Conservation (phyloP, 306 rosid species). For the Lablab purpureus region DNA sequence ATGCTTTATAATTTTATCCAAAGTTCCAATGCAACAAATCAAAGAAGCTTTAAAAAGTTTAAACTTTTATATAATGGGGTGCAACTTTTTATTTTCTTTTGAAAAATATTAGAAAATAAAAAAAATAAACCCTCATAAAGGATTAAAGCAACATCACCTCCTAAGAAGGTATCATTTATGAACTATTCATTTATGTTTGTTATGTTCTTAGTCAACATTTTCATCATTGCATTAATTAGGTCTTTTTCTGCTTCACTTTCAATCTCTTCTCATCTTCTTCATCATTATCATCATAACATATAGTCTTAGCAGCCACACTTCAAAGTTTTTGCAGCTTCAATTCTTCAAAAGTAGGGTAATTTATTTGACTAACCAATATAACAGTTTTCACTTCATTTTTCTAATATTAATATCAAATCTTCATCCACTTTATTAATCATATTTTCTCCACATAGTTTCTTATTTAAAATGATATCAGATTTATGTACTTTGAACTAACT, state of each 20-base stretch:
- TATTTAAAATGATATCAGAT: too few species aligned
- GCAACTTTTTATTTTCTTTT: neutral
- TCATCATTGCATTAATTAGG: slow-evolving; percentile 7
- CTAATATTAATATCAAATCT: too few species aligned
- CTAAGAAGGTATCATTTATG: neutral
- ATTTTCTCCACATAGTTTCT: too few species aligned
- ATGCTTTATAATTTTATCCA: neutral
- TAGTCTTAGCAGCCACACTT: neutral
- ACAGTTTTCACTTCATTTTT: too few species aligned
- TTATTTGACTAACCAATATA: too few species aligned
- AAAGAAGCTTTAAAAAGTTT: neutral
- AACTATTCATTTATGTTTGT: neutral
- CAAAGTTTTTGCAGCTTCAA: too few species aligned
- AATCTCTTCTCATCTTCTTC: neutral
- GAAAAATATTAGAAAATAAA: neutral
- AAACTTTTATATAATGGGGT: neutral
- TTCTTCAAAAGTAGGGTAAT: too few species aligned
- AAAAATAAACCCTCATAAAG: neutral
- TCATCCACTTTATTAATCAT: too few species aligned
- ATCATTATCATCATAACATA: neutral
- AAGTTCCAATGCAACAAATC: neutral
- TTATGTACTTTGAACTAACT: too few species aligned
- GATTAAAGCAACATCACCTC: slow-evolving; percentile 13
- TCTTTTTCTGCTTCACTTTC: neutral
- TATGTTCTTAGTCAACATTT: slow-evolving; percentile 17